Conservation (phyloP, 495 filamentous ascomycete species). For the Aspergillus wentii region DNA sequence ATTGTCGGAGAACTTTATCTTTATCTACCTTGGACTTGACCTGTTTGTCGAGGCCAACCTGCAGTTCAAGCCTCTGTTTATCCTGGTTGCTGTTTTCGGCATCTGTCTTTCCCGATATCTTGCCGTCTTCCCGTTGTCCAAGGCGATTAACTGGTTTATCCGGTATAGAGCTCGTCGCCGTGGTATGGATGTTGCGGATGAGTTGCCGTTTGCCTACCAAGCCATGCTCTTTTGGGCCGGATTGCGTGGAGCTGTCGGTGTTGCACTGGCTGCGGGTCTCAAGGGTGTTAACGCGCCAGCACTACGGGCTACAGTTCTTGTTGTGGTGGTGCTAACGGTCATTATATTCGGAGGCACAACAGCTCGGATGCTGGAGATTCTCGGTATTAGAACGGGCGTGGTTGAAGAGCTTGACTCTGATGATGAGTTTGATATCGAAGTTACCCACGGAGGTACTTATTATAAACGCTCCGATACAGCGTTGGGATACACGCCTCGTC, state of each 20-base stretch:
- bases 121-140: conserved; percentile 89
- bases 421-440: conserved; percentile 97
- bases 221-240: conserved; percentile 99
- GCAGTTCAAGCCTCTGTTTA: conserved; percentile 93
- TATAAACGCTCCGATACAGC: conserved; percentile 68
- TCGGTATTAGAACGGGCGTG: conserved; percentile 90
- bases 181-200: conserved; percentile 77
- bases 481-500: conserved; percentile 70
- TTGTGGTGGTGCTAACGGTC: conserved; percentile 94
- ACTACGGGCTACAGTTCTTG: conserved; percentile 85
- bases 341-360: conserved; percentile 99
- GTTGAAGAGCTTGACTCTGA: conserved; percentile 95
- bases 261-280: conserved; percentile 89
- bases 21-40: conserved; percentile 94
- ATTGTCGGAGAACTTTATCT: conserved; percentile 97
- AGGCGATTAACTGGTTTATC: conserved; percentile 88
- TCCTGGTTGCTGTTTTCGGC: conserved; percentile 83
- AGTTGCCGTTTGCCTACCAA: conserved; percentile 88
- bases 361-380: conserved; percentile 95
- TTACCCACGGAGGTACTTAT: conserved; percentile 67
- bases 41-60: conserved; percentile 85
- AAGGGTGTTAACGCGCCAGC: conserved; percentile 69
- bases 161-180: conserved; percentile 78
- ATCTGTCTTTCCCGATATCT: conserved; percentile 90
- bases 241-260: conserved; percentile 90